Evolutionary conservation across 2,329 filamentous ascomycete genomes (phyloP).

Genomic region (Microsporum audouinii): DNA sequence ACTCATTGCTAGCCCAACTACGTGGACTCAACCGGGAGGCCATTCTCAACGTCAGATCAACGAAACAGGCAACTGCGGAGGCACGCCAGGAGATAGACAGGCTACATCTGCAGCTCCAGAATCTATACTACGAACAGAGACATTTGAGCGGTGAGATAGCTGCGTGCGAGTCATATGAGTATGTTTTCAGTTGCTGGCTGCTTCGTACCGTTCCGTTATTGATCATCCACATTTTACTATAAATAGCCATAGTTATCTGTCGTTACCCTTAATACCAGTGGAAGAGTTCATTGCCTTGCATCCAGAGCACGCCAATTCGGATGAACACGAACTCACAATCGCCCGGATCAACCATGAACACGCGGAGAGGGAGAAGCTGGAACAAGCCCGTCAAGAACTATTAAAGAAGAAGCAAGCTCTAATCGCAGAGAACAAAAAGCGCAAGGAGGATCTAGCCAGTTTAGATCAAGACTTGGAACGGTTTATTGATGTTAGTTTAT

Average conservation of each 20-base stretch:
- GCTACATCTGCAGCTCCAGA: conserved; percentile 84
- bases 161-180: conserved; percentile 88
- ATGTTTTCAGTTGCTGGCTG: conserved; percentile 24
- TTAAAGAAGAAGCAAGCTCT: conserved; percentile 60
- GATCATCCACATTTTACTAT: conserved; percentile 3
- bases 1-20: conserved; percentile 66
- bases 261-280: conserved; percentile 70
- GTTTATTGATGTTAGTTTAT: conserved; percentile 66
- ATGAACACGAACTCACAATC: conserved; percentile 74
- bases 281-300: conserved; percentile 69
- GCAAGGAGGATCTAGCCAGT: conserved; percentile 84
- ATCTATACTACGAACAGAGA: conserved; percentile 89
- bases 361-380: conserved; percentile 68
- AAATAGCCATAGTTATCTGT: conserved; percentile 69
- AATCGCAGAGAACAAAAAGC: conserved; percentile 71
- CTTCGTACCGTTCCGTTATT: not conserved
- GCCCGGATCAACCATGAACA: conserved; percentile 87
- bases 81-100: conserved; percentile 83
- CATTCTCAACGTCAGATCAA: conserved; percentile 68
- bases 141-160: conserved; percentile 82
- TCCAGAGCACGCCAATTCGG: conserved; percentile 59
- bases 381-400: conserved; percentile 69
- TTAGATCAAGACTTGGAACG: conserved; percentile 86
- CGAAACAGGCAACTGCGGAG: conserved; percentile 76
- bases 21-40: conserved; percentile 75